These are phyloP conservation scores for Phaeosphaeriaceae sp. DNA, from an alignment of 2,329 filamentous ascomycete species.

Conservation along the genomic window DNA sequence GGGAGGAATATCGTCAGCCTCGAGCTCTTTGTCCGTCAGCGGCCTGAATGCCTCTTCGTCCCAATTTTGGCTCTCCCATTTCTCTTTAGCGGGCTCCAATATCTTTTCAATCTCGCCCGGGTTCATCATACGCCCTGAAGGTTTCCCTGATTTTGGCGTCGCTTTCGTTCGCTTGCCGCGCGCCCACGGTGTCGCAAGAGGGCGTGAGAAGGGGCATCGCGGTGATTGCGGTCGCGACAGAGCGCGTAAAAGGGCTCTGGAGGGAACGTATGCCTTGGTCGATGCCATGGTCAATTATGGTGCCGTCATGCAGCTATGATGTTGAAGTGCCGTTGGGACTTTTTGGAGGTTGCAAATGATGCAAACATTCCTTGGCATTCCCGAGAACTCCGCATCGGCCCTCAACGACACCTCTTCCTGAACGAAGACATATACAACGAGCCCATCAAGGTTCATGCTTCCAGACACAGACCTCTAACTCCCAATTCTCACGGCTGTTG, in stretches of 20 bases:
- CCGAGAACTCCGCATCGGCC: slow-evolving; percentile 27
- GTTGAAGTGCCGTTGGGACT: slow-evolving; percentile 5
- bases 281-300: slow-evolving; percentile 18
- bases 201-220: slow-evolving; percentile 26
- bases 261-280: slow-evolving; percentile 34
- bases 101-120: neutral
- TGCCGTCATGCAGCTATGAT: neutral
- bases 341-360: slow-evolving; percentile 22
- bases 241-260: slow-evolving; percentile 31
- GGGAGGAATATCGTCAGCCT: slow-evolving; percentile 25
- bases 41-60: slow-evolving; percentile 15
- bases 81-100: neutral
- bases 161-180: slow-evolving; percentile 33
- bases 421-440: neutral
- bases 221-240: slow-evolving; percentile 27
- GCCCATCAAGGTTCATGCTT: neutral
- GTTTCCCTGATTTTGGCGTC: neutral
- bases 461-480: too few relatives aligned
- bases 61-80: neutral
- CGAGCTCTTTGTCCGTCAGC: slow-evolving; percentile 25
- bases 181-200: slow-evolving; percentile 18
- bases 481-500: too few relatives aligned
- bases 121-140: neutral
- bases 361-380: slow-evolving; percentile 33
- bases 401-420: neutral